Percentiles rank a stretch among this genome's conserved stretches.
Evolutionary conservation across 2,329 filamentous ascomycete species (phyloP).

Genomic region (Paecilomyces sp.): DNA sequence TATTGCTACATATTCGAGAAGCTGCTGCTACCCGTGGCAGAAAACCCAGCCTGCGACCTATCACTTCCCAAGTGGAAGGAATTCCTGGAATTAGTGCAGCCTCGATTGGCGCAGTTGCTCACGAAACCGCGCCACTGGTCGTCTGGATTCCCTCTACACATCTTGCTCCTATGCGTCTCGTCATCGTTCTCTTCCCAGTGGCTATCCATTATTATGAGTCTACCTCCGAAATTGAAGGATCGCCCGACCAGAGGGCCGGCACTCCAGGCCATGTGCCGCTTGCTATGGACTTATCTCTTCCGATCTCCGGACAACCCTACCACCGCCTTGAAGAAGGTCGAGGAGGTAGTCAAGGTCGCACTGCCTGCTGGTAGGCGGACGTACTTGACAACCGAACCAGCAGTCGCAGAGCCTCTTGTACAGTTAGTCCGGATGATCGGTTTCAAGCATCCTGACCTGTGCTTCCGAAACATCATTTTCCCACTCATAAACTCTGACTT

Average conservation of each 20-base stretch:
- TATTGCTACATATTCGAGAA: conserved; percentile 90
- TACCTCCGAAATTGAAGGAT: conserved; percentile 80
- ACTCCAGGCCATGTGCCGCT: conserved; percentile 78
- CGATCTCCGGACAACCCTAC: conserved; percentile 66
- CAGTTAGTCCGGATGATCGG: conserved; percentile 93
- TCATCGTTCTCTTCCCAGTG: conserved; percentile 77
- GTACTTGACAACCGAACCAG: conserved; percentile 72
- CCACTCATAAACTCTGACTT: conserved; percentile 87
- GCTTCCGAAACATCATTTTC: conserved; percentile 88
- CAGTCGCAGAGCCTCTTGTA: conserved; percentile 83
- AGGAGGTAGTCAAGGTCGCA: conserved; percentile 80
- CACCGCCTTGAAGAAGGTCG: conserved; percentile 67
- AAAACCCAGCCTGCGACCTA: conserved; percentile 69
- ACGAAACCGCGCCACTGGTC: conserved; percentile 89
- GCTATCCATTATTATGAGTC: conserved; percentile 69
- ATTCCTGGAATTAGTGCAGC: conserved; percentile 70
- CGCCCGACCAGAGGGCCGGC: conserved; percentile 69
- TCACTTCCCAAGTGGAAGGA: conserved; percentile 78
- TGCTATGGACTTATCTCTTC: conserved; percentile 93
- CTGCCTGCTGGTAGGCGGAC: conserved; percentile 74
- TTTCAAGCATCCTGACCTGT: conserved; percentile 87
- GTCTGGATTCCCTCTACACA: conserved; percentile 79
- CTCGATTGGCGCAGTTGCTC: conserved; percentile 75
- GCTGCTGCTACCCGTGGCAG: conserved; percentile 78
- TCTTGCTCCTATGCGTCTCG: conserved; percentile 80